A percentile compares a stretch with the other conserved stretches of the same genome.
phyloP scores from a whole-genome alignment of 495 filamentous ascomycete genomes.

The Trichoderma parareesei region DNA sequence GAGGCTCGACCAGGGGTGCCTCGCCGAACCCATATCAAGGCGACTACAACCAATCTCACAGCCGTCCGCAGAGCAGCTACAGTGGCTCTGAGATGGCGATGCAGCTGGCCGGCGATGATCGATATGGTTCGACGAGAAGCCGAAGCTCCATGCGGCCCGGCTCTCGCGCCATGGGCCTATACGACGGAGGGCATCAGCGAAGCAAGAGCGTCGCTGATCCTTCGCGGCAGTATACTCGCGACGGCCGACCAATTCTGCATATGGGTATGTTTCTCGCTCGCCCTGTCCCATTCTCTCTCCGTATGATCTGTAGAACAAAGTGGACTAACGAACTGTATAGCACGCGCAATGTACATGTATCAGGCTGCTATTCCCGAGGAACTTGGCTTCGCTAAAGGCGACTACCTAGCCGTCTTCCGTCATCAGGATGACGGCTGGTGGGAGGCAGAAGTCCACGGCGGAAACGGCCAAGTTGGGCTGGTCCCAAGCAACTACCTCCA shows the following conservation, averaged over 20 bases:
- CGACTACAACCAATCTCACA: conserved; percentile 28
- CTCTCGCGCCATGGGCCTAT: conserved; percentile 49
- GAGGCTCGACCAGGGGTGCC: conserved; percentile 46
- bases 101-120: conserved; percentile 57
- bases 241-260: conserved; percentile 82
- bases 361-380: conserved; percentile 91
- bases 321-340: conserved; percentile 38
- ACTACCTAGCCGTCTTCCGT: conserved; percentile 78
- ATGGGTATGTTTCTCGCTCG: conserved; percentile 59
- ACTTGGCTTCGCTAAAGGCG: conserved; percentile 86
- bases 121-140: conserved; percentile 47
- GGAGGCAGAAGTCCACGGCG: conserved; percentile 88
- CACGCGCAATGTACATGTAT: conserved; percentile 90
- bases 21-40: conserved; percentile 46
- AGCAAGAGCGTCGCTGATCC: conserved; percentile 76
- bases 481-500: conserved; percentile 98
- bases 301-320: neutral
- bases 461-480: conserved; percentile 64
- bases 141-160: conserved; percentile 29
- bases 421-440: conserved; percentile 99
- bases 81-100: conserved; percentile 62
- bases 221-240: conserved; percentile 65
- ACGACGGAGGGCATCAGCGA: conserved; percentile 54
- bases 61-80: conserved; percentile 55
- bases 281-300: neutral